Conservation (phyloP, 495 filamentous ascomycete species). For the Annulohypoxylon bovei region DNA sequence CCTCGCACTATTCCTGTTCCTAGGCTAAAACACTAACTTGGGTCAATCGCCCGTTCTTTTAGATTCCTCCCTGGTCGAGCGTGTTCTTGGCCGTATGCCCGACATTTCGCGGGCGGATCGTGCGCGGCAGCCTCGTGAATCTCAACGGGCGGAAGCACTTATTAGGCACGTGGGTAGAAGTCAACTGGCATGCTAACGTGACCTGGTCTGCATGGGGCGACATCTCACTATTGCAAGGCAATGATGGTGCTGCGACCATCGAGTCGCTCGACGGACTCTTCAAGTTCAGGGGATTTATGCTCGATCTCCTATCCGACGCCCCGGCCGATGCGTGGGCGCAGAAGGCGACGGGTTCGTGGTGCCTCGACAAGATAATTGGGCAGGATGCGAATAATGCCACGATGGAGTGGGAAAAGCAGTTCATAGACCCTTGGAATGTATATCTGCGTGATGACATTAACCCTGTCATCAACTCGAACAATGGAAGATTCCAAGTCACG, state of each 20-base stretch:
- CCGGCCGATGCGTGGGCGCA: conserved; percentile 14
- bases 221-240: conserved; percentile 33
- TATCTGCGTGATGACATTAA: conserved; percentile 27
- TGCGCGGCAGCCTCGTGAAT: conserved; percentile 19
- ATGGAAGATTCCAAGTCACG: conserved; percentile 34
- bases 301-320: conserved; percentile 23
- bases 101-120: conserved; percentile 30
- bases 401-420: conserved; percentile 21
- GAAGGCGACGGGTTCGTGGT: conserved; percentile 34
- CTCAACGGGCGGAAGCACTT: conserved; percentile 25
- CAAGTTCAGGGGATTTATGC: conserved; percentile 28
- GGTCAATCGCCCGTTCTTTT: neutral
- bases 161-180: conserved; percentile 32
- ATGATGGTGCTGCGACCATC: conserved; percentile 28
- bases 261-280: conserved; percentile 26
- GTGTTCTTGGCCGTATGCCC: conserved; percentile 26
- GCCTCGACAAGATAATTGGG: conserved; percentile 33
- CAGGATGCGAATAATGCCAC: conserved; percentile 28
- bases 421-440: conserved; percentile 25
- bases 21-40: neutral
- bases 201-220: conserved; percentile 32
- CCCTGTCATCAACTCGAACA: conserved; percentile 33
- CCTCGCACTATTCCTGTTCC: neutral
- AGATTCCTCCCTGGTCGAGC: conserved; percentile 25
- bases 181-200: conserved; percentile 34